Percentiles rank a stretch among this genome's conserved stretches.
Conservation (phyloP, 2,329 filamentous ascomycete genomes). For the Hypoxylon sp. region DNA sequence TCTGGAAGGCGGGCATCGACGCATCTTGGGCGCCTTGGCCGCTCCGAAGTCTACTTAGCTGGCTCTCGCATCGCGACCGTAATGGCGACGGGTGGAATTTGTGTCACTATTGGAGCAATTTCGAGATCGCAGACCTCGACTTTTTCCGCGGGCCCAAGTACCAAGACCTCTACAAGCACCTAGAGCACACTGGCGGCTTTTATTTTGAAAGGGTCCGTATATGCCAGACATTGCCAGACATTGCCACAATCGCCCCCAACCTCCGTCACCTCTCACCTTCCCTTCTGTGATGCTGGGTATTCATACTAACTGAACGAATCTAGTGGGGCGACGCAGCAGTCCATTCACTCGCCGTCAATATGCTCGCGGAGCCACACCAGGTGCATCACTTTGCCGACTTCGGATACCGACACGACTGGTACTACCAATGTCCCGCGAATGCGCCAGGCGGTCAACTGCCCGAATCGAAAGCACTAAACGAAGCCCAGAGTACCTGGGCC, state of each 20-base stretch:
- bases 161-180: constrained; percentile 58
- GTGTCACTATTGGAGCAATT: constrained; percentile 65
- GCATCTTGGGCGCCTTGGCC: constrained; percentile 61
- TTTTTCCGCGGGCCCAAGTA: constrained; percentile 60
- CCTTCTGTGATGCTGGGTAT: background rate
- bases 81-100: constrained; percentile 61
- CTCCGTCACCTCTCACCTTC: background rate
- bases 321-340: constrained; percentile 63
- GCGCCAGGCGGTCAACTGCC: constrained; percentile 56
- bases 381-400: constrained; percentile 63
- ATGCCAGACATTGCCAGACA: background rate
- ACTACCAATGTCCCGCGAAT: constrained; percentile 57
- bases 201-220: constrained; percentile 60
- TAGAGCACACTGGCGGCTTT: constrained; percentile 60
- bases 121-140: constrained; percentile 63
- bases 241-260: background rate
- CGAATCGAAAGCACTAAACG: constrained; percentile 53
- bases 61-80: constrained; percentile 57
- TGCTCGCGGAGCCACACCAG: constrained; percentile 59
- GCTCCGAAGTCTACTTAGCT: constrained; percentile 55
- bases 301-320: constrained; percentile 20
- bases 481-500: constrained; percentile 49
- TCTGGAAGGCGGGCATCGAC: constrained; percentile 60
- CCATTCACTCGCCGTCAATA: constrained; percentile 61
- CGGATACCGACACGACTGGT: constrained; percentile 59